A percentile compares a stretch with the other conserved stretches of the same genome.
Evolutionary conservation across 2,329 filamentous ascomycete species (phyloP).

Genomic region (Colletotrichum nymphaeae): DNA sequence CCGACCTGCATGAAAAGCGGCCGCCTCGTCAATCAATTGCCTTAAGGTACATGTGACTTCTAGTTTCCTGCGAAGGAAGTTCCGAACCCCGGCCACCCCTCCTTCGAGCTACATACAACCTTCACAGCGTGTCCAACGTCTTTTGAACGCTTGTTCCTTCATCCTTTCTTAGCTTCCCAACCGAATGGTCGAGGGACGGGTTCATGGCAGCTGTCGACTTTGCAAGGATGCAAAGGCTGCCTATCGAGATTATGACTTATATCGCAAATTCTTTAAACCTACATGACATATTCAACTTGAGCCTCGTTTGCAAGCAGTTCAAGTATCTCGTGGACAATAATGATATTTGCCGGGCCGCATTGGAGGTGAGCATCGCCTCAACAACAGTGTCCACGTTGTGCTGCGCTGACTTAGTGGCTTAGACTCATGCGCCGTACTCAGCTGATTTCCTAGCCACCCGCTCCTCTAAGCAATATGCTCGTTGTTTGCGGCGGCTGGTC

Average conservation of each 20-base stretch:
- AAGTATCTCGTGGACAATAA: constrained; percentile 62
- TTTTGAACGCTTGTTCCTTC: too few relatives aligned
- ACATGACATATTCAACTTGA: constrained; percentile 68
- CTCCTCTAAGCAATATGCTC: constrained; percentile 52
- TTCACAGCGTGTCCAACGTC: too few relatives aligned
- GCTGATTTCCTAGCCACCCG: constrained; percentile 39
- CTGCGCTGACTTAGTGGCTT: constrained; percentile 36
- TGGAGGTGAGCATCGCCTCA: constrained; percentile 61
- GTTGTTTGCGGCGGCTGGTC: constrained; percentile 68
- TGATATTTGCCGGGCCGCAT: constrained; percentile 65
- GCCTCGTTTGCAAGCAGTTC: constrained; percentile 63
- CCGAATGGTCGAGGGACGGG: constrained; percentile 7
- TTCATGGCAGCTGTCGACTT: constrained; percentile 4
- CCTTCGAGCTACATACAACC: too few relatives aligned
- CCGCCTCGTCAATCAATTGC: too few relatives aligned
- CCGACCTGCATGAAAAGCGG: too few relatives aligned
- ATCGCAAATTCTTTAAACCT: constrained; percentile 66
- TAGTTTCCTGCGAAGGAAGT: too few relatives aligned
- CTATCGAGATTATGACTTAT: constrained; percentile 73
- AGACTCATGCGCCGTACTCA: constrained; percentile 39
- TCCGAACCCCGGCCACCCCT: too few relatives aligned
- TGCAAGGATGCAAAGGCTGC: constrained; percentile 50
- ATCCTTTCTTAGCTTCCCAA: too few relatives aligned
- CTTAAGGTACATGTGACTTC: too few relatives aligned
- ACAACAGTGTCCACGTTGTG: not conserved